Evolutionary conservation across 192 early-diverging fungal species (phyloP).

Genomic region (Linnemannia zychae): DNA sequence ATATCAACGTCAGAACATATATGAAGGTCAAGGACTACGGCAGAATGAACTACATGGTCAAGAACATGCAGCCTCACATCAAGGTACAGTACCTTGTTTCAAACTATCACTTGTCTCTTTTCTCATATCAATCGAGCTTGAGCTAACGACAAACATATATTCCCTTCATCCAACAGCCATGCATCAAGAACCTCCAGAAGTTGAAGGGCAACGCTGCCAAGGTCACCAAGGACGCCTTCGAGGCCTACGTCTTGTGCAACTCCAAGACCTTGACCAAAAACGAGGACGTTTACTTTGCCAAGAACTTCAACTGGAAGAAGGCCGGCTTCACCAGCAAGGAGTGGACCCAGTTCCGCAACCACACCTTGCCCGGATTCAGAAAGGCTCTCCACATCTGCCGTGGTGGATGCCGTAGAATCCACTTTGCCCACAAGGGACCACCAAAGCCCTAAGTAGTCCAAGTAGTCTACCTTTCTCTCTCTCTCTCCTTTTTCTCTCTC

Average conservation of each 20-base stretch:
- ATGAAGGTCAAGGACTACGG: slow-evolving; percentile 37
- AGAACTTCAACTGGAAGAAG: slow-evolving; percentile 47
- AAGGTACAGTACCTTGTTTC: slow-evolving; percentile 15
- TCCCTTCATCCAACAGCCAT: slow-evolving; percentile 24
- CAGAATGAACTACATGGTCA: slow-evolving; percentile 35
- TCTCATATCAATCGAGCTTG: background rate
- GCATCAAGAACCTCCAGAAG: slow-evolving; percentile 11
- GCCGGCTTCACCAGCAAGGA: slow-evolving; percentile 29
- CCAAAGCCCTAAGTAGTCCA: slow-evolving; percentile 39
- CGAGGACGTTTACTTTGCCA: slow-evolving; percentile 30
- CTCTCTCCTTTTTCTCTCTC: background rate
- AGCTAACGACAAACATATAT: slow-evolving; percentile 14
- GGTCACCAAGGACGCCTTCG: slow-evolving; percentile 30
- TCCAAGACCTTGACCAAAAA: slow-evolving; percentile 49
- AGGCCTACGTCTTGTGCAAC: slow-evolving; percentile 45
- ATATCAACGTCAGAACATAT: slow-evolving; percentile 9
- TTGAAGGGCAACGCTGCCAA: slow-evolving; percentile 36
- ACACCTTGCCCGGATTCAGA: slow-evolving; percentile 49
- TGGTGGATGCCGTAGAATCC: slow-evolving; percentile 45
- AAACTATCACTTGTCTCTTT: background rate
- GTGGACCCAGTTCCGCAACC: slow-evolving; percentile 42
- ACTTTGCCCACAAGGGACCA: slow-evolving; percentile 32
- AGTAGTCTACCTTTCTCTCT: background rate
- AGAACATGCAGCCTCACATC: slow-evolving; percentile 33
- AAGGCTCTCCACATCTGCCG: slow-evolving; percentile 45